phyloP scores from a whole-genome alignment of 129 eudicot genomes.

The Helichrysum umbraculigerum region DNA sequence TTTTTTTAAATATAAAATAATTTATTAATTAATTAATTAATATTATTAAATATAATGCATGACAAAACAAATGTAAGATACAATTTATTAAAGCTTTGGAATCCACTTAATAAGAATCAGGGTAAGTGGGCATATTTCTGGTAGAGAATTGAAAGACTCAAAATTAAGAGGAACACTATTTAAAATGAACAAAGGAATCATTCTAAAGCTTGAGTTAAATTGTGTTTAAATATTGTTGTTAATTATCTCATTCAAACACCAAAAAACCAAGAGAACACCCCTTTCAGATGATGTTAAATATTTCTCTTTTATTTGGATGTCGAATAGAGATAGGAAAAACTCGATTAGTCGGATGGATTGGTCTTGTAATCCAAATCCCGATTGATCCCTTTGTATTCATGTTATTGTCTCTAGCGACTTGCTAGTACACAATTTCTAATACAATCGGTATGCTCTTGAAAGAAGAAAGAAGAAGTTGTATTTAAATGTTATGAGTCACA shows the following conservation, averaged over 20 bases:
- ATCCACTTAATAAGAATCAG: slow-evolving; percentile 31
- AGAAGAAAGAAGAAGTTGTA: neutral
- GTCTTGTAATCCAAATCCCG: too few relatives aligned
- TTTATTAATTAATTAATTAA: neutral
- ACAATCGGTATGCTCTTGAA: too few relatives aligned
- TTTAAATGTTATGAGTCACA: neutral
- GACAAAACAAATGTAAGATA: slow-evolving; percentile 1
- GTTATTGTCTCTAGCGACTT: too few relatives aligned
- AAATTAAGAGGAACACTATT: neutral
- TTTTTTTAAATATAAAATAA: neutral
- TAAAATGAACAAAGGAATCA: slow-evolving; percentile 21
- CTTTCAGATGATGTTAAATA: too few relatives aligned
- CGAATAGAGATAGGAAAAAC: too few relatives aligned
- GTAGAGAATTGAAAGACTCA: slow-evolving; percentile 29
- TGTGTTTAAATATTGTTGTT: neutral
- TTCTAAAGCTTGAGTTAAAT: neutral
- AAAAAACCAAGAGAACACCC: too few relatives aligned
- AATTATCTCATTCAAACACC: too few relatives aligned
- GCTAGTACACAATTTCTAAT: too few relatives aligned
- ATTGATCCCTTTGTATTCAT: too few relatives aligned
- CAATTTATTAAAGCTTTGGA: slow-evolving; percentile 18
- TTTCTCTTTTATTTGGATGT: too few relatives aligned
- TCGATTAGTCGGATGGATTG: too few relatives aligned
- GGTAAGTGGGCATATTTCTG: slow-evolving; percentile 38
- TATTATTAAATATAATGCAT: neutral